Conservation (phyloP, 768 basidiomycete genomes). For the Hebeloma cylindrosporum region DNA sequence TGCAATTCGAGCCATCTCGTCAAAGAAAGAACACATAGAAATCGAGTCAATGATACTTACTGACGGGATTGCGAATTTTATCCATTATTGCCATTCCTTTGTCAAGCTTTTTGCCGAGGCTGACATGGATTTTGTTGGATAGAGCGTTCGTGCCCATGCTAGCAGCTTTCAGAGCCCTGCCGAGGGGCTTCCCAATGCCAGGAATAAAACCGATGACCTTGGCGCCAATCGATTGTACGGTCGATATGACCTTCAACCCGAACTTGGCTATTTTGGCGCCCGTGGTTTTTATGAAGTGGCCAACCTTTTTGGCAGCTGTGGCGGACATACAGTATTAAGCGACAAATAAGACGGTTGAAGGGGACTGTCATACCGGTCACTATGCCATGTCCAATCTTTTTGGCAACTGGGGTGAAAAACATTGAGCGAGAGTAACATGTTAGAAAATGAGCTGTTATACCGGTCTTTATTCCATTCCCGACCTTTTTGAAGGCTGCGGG, state of each 20-base stretch:
- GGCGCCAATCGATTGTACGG: conserved; percentile 3
- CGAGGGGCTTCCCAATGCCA: conserved; percentile 8
- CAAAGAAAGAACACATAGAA: too few relatives aligned
- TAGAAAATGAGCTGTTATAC: too few relatives aligned
- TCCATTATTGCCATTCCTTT: conserved; percentile 10
- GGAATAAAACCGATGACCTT: conserved; percentile 12
- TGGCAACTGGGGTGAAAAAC: too few relatives aligned
- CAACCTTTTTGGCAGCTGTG: too few relatives aligned
- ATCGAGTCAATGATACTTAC: not conserved
- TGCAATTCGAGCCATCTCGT: too few relatives aligned
- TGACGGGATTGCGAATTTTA: not conserved
- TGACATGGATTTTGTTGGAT: conserved; percentile 11
- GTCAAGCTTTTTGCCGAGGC: conserved; percentile 6
- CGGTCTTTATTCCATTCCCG: too few relatives aligned
- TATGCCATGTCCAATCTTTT: too few relatives aligned
- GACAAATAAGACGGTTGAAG: too few relatives aligned
- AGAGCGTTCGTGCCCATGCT: conserved; percentile 1
- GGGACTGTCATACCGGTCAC: too few relatives aligned
- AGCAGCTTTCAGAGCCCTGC: conserved; percentile 5
- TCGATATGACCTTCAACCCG: conserved; percentile 8
- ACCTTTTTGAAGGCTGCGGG: too few relatives aligned
- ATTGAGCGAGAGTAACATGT: too few relatives aligned
- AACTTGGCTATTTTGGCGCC: conserved; percentile 8
- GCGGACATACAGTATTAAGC: too few relatives aligned
- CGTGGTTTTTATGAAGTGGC: conserved; percentile 9